A percentile compares a stretch with the other conserved stretches of the same genome.
phyloP scores from a whole-genome alignment of 208 protist genomes.

The Angomonas desouzai region DNA sequence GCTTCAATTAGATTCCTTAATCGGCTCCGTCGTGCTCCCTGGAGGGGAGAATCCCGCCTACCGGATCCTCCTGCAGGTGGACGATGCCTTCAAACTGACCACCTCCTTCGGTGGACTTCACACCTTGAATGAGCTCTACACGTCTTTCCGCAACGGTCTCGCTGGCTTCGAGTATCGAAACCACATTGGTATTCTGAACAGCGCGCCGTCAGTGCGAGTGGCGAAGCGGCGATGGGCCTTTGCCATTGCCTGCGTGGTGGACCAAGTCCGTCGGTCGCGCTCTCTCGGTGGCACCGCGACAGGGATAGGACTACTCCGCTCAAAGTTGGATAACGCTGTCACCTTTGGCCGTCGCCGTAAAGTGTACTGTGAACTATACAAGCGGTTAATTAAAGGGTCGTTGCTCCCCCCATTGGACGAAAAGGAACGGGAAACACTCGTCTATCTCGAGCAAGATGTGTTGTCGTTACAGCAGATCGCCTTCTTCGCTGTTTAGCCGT shows the following conservation, averaged over 20 bases:
- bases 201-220: neutral
- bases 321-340: constrained; percentile 39
- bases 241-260: constrained; percentile 25
- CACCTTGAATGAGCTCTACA: constrained; percentile 29
- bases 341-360: constrained; percentile 50
- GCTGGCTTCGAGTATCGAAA: constrained; percentile 48
- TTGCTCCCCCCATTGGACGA: constrained; percentile 65
- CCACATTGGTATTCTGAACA: constrained; percentile 43
- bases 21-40: neutral
- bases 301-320: constrained; percentile 11
- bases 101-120: constrained; percentile 58
- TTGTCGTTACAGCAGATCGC: constrained; percentile 62
- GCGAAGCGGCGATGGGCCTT: constrained; percentile 34
- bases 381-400: constrained; percentile 32
- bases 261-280: neutral
- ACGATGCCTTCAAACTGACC: constrained; percentile 18
- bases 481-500: constrained; percentile 72
- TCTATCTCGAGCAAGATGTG: constrained; percentile 49
- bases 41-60: neutral
- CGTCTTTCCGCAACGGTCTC: constrained; percentile 45
- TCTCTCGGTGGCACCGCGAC: constrained; percentile 8
- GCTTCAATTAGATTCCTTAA: neutral
- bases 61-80: constrained; percentile 14
- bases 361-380: constrained; percentile 63
- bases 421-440: constrained; percentile 33